These are phyloP conservation scores for Trapa bicornis DNA, from an alignment of 345 rosid species.

Conservation along the genomic window DNA sequence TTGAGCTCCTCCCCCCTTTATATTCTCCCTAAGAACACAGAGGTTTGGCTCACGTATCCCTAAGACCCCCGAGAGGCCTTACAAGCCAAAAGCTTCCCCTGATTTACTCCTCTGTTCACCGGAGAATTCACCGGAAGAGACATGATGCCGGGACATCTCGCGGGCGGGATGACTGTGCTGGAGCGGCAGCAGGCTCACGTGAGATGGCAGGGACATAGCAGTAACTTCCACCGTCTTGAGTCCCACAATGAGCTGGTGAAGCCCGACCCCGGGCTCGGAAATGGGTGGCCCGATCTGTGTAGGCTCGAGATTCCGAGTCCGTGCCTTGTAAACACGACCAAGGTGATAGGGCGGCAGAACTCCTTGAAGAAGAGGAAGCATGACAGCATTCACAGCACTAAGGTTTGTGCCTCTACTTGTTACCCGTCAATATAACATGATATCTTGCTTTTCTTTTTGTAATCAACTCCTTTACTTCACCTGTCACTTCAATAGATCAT, in stretches of 20 bases:
- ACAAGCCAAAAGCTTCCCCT: neutral
- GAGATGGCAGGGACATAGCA: conserved; percentile 16
- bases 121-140: neutral
- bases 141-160: conserved; percentile 2
- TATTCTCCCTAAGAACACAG: neutral
- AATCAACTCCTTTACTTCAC: neutral
- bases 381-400: conserved; percentile 22
- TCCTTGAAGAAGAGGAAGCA: conserved; percentile 47
- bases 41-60: neutral
- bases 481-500: neutral
- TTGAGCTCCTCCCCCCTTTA: too few species aligned
- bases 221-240: conserved; percentile 8
- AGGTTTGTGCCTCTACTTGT: conserved; percentile 13
- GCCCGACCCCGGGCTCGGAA: conserved; percentile 31
- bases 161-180: conserved; percentile 41
- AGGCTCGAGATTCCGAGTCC: conserved; percentile 12
- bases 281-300: conserved; percentile 22
- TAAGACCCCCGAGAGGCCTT: neutral
- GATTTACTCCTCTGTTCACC: neutral
- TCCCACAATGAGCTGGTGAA: conserved; percentile 14
- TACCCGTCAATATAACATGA: too few species aligned
- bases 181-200: conserved; percentile 43
- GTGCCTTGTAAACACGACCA: neutral
- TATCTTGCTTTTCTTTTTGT: too few species aligned
- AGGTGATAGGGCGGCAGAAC: too few species aligned